Conservation (phyloP, 768 basidiomycete species). For the Lepiota brunneoincarnata region DNA sequence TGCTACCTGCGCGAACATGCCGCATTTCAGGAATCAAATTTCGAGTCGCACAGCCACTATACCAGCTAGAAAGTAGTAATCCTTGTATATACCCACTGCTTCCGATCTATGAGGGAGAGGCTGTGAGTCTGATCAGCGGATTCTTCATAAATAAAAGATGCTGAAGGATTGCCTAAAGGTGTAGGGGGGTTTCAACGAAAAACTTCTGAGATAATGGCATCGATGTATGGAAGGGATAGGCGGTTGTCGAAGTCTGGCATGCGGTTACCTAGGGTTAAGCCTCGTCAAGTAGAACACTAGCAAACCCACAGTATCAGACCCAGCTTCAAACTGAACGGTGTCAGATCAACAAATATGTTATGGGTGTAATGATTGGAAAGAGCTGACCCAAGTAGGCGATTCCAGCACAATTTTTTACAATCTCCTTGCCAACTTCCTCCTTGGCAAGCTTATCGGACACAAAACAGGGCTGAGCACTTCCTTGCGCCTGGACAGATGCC, state of each 20-base stretch:
- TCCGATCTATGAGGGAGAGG: conserved; percentile 30
- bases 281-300: not conserved
- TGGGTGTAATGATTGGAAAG: conserved; percentile 12
- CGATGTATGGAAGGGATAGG: conserved; percentile 20
- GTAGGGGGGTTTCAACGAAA: conserved; percentile 38
- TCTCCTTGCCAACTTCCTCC: conserved; percentile 18
- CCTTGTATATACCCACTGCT: conserved; percentile 30
- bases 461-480: conserved; percentile 23
- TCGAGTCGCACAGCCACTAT: not conserved
- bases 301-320: conserved; percentile 5
- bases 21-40: not conserved
- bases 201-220: conserved; percentile 41
- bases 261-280: not conserved
- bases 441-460: conserved; percentile 25
- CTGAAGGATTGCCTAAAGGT: conserved; percentile 29
- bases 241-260: conserved; percentile 8
- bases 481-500: conserved; percentile 17
- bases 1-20: conserved; percentile 19
- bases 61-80: conserved; percentile 24
- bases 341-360: conserved; percentile 3
- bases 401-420: conserved; percentile 32
- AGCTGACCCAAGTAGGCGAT: conserved; percentile 36
- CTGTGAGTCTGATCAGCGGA: conserved; percentile 17
- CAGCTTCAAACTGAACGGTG: not conserved
- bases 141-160: not conserved